Conservation (phyloP, 1,284 basidiomycete species). For the Pseudozyma sp. region DNA sequence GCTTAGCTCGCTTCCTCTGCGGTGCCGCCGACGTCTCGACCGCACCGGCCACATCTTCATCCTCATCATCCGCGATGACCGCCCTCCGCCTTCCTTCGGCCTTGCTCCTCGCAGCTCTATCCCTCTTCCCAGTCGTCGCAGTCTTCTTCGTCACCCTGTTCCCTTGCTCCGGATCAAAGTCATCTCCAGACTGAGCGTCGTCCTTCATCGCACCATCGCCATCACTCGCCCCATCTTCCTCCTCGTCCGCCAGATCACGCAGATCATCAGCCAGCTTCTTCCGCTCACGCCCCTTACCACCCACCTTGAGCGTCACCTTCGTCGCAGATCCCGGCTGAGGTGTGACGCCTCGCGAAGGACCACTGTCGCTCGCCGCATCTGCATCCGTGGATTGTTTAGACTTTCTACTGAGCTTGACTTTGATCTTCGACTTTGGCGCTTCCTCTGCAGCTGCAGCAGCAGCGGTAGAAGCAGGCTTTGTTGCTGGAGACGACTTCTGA, state of each 20-base stretch:
- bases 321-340: slow-evolving; percentile 17
- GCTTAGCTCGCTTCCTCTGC: slow-evolving; percentile 28
- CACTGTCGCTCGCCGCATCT: slow-evolving; percentile 11
- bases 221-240: slow-evolving; percentile 8
- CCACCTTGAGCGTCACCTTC: slow-evolving; percentile 20
- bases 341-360: slow-evolving; percentile 15
- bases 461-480: neutral
- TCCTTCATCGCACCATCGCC: slow-evolving; percentile 1
- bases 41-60: slow-evolving; percentile 9
- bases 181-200: slow-evolving; percentile 4
- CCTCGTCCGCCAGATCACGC: slow-evolving; percentile 26
- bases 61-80: slow-evolving; percentile 26
- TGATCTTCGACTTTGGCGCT: slow-evolving; percentile 12
- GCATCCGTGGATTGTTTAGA: slow-evolving; percentile 2
- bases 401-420: slow-evolving; percentile 21
- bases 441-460: neutral
- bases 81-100: slow-evolving; percentile 14
- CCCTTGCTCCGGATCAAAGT: slow-evolving; percentile 6
- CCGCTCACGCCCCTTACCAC: neutral
- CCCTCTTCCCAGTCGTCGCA: slow-evolving; percentile 10
- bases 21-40: slow-evolving; percentile 8
- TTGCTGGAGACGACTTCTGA: slow-evolving; percentile 4
- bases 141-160: neutral
- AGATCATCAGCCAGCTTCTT: slow-evolving; percentile 26
- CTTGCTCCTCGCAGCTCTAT: slow-evolving; percentile 10